Base-by-base conservation (phyloP, 164 flowering plant species). In the Cinnamomum chago region DNA sequence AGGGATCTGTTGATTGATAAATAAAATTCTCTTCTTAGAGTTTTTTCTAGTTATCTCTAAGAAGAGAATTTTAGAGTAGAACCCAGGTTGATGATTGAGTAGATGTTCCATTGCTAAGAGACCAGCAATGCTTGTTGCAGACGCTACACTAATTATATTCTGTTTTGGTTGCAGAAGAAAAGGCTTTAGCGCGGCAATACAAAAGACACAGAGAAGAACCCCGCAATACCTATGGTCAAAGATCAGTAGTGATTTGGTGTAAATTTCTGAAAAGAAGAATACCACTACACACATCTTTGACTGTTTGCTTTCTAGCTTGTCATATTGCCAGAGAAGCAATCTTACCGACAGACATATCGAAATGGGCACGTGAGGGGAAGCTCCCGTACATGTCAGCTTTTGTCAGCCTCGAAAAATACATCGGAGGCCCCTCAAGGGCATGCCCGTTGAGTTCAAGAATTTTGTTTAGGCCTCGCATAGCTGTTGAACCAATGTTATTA, bases 331-430 rank as follows among this genome's bases (percentile, higher is more conserved):
- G 94, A 80, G 97, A 93, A 79, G 74, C 97, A 62, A 71, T 95
- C 70, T 77, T 91, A 70, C 89, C 97, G 55, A 90, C 93, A 25
- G 97, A 95, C 79, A 88, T 93, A 52, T 67, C 81, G 12, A 88
- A 81, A 79, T 90, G 98, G 98, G 65, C 94, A 2, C 74, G 82
- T n/a, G 97, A 93, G 79, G 97, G 97, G 68, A 89, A 91, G 82
- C 86, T 95, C 81, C 94, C 98, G 14, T 95, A 90, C 79, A 81
- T 92, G 73, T 74, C 89, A 78, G 95, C 93, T 69, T 91, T 86
- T 80, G 22, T 78, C 50, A 87, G 89, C 64, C 85, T 95, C 71
- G 93, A 88, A 58, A 84, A 86, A 65, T 67, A 60, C 22, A 75
- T 91, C 70, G 89, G 87, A 69, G 50, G 33, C 20, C 80, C 84